Evolutionary conservation across 441 rosid species (phyloP).

Genomic region (Bruguiera hainesii): DNA sequence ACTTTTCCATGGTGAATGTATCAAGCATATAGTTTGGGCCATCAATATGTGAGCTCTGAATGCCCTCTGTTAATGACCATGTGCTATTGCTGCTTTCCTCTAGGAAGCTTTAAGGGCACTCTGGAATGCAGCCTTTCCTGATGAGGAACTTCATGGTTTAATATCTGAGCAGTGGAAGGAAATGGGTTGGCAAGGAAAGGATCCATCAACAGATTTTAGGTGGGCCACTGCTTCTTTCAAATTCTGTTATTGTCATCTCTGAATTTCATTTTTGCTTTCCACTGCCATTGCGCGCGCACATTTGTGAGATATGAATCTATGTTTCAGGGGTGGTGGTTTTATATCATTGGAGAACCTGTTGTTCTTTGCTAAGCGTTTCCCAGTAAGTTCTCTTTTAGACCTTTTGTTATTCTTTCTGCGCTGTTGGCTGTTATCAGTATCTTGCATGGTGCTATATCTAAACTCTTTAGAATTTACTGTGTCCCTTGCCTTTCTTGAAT

Average conservation of each 20-base stretch:
- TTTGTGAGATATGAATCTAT: constrained; percentile 23
- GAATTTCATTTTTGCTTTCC: not conserved
- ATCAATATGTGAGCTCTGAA: not conserved
- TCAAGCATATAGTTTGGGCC: not conserved
- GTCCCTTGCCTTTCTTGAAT: not conserved
- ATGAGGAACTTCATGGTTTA: constrained; percentile 65
- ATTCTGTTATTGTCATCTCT: not conserved
- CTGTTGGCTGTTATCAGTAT: not conserved
- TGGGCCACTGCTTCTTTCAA: constrained; percentile 16
- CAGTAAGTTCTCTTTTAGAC: constrained; percentile 35
- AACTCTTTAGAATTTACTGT: not conserved
- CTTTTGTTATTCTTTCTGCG: not conserved
- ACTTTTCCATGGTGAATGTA: not conserved
- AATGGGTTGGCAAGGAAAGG: constrained; percentile 99
- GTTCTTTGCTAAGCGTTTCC: constrained; percentile 73
- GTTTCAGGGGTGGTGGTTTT: constrained; percentile 88
- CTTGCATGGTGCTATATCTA: not conserved
- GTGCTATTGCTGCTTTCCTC: constrained; percentile 15
- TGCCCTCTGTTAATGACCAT: not conserved
- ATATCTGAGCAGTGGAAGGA: constrained; percentile 96
- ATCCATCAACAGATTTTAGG: constrained; percentile 97
- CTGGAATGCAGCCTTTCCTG: constrained; percentile 86
- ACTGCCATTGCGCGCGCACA: not conserved
- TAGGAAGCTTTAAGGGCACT: constrained; percentile 75
- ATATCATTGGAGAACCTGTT: constrained; percentile 87